Base-by-base conservation (phyloP, 257 asterid genomes). In the Nicotiana knightiana region DNA sequence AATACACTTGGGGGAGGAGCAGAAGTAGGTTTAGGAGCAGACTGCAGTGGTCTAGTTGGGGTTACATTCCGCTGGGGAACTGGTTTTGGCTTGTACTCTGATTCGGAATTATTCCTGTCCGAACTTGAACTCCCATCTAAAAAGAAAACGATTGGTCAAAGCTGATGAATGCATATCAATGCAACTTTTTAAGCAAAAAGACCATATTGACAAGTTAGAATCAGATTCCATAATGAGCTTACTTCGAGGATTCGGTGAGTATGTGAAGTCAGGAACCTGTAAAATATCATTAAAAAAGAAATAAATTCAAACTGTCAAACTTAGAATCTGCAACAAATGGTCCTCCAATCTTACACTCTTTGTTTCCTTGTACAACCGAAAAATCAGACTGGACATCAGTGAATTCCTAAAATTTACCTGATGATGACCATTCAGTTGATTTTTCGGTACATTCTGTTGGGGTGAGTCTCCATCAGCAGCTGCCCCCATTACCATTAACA, bases 381-480 rank as follows among this genome's bases (percentile, higher is more conserved):
- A 71, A 43, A 71, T 12, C 79, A 65, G 12, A 65, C 33, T 28
- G 46, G 55, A 48, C 32, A 79, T 46, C 28, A 53, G 55, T 30
- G 18, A 80, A 46, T 53, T 81, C 67, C 75, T 81, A 32, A 81
- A 59, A 81, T n/a, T 90, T 90, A 96, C 99, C 99, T 93, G 97
- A 82, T 93, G 89, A 88, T 88, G 93, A 86, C 93, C 97, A 90
- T 90, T 91, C 81, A 88, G 96, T 58, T 92, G 96, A 88, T 76
- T 82, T 88, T 86, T 91, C 64, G 87, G 83, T 54, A 86, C 84
- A 91, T 85, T 86, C 88, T 88, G 97, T 91, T 92, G 98, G 88
- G 99, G 99, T 33, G 98, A 96, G 87, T 96, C 98, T 89, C 89
- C 98, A 87, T 92, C 98, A 83, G 92, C 98, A 93, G 97, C 86